A percentile compares a stretch with the other conserved stretches of the same genome.
phyloP scores from a whole-genome alignment of 1,139 yeast genomes.

The Blastobotrys serpentis region DNA sequence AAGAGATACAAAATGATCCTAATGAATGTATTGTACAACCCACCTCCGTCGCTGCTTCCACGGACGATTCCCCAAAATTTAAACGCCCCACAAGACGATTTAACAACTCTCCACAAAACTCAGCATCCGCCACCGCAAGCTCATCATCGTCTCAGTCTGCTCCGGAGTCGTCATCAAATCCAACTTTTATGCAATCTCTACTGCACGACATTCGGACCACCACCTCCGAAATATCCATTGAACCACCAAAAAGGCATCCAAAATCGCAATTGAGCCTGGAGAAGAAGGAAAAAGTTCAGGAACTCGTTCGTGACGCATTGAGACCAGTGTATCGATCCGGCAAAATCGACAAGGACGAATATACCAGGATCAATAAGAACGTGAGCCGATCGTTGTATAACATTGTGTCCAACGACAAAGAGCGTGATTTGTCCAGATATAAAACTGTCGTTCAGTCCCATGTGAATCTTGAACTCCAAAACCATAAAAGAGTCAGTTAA shows the following conservation, averaged over 20 bases:
- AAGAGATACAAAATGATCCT: constrained; percentile 10
- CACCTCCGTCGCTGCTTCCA: neutral
- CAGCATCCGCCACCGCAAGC: constrained; percentile 8
- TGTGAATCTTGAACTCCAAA: constrained; percentile 22
- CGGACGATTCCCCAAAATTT: constrained; percentile 19
- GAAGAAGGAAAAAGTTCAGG: constrained; percentile 53
- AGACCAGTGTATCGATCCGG: constrained; percentile 49
- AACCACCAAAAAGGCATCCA: neutral
- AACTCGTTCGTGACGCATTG: constrained; percentile 50
- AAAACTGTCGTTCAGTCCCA: constrained; percentile 19
- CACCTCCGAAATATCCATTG: constrained; percentile 7
- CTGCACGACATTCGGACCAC: constrained; percentile 27
- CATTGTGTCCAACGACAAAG: constrained; percentile 27
- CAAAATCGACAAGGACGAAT: constrained; percentile 45
- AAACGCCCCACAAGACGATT: constrained; percentile 25
- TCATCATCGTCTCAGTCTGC: constrained; percentile 7
- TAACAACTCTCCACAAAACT: neutral
- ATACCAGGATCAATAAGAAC: constrained; percentile 45
- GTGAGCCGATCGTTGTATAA: constrained; percentile 46
- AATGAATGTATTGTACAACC: neutral
- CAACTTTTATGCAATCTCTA: constrained; percentile 27
- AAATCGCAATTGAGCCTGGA: constrained; percentile 38
- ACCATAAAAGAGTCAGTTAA: neutral
- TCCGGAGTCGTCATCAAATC: constrained; percentile 14
- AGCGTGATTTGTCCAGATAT: constrained; percentile 7